Base-by-base conservation (phyloP, 2,329 filamentous ascomycete species). In the Pseudogymnoascus sp. region DNA sequence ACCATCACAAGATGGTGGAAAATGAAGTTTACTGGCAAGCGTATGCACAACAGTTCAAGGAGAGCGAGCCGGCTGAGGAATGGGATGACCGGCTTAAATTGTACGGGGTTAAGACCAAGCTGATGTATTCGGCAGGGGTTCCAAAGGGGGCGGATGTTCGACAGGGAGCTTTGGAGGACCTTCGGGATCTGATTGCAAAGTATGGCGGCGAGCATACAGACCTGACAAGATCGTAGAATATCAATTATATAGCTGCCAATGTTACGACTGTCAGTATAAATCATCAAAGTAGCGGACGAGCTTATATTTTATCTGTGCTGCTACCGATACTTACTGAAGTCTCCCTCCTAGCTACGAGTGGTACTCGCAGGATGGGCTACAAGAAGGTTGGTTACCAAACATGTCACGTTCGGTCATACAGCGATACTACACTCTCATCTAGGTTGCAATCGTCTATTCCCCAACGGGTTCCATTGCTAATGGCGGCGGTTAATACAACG, bases 41-140 rank as follows among this genome's bases (percentile, higher is more conserved):
- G 25, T 69, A 68, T 57, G 36, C 66, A 14, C 57, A 21, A 36
- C 48, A 67, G 10, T 28, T 36, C 16, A 39, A 39, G 10, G 13
- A 60, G 1, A 65, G 54, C 60, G 72, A 75, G 60, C 75, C 73
- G 0, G 45, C 63, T n/a, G 68, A 72, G 25, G 68, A 73, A 65
- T 74, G 71, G 48, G 68, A 75, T 63, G 71, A 73, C 64, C 68
- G 74, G 1, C 69, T 73, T 61, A 66, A 67, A 11, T 63, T 76
- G 23, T 75, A 75, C 60, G 60, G 34, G 5, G 57, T 61, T 5
- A 39, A 39, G 4, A 41, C 57, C 1, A 61, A 61, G 16, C 57
- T 61, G 10, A 61, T 61, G 57, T 61, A 39, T 28, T 37, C 57
- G 6, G 31, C 57, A 2, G 19, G 34, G 11, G 57, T 61, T 28